Evolutionary conservation across 2,329 filamentous ascomycete species (phyloP).

Genomic region (Dactylellina drechsleri): DNA sequence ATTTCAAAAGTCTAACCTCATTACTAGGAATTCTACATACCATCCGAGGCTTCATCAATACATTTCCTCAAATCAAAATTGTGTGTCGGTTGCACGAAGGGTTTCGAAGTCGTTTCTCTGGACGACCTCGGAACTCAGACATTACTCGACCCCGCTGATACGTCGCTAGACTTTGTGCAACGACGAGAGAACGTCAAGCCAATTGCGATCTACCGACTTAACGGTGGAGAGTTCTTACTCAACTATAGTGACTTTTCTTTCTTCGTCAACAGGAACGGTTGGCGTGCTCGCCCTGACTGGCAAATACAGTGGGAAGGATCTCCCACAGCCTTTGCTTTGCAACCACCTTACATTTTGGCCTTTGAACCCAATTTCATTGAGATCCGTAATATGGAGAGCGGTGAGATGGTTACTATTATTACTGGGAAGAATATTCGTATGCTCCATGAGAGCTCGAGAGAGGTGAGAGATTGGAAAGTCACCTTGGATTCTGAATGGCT

Average conservation of each 20-base stretch:
- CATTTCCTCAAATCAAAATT: conserved; percentile 97
- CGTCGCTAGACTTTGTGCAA: conserved; percentile 94
- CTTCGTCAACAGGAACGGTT: conserved; percentile 98
- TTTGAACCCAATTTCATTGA: conserved; percentile 99
- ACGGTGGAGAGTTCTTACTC: conserved; percentile 87
- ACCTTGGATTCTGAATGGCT: not conserved
- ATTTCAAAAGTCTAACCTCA: conserved; percentile 55
- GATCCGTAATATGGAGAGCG: conserved; percentile 92
- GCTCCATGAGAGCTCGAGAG: conserved; percentile 95
- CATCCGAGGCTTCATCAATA: conserved; percentile 95
- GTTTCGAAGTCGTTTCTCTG: conserved; percentile 95
- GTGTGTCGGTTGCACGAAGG: conserved; percentile 92
- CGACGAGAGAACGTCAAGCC: conserved; percentile 92
- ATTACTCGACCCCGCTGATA: conserved; percentile 95
- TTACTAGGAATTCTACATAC: conserved; percentile 89
- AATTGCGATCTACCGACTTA: conserved; percentile 96
- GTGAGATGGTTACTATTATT: conserved; percentile 89
- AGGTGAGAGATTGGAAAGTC: conserved; percentile 70
- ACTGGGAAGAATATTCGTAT: conserved; percentile 96
- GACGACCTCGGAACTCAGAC: conserved; percentile 99
- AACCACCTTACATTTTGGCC: conserved; percentile 94
- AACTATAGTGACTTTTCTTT: conserved; percentile 99
- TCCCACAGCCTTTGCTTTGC: conserved; percentile 90
- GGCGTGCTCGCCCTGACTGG: conserved; percentile 96
- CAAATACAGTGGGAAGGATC: conserved; percentile 96